phyloP scores from a whole-genome alignment of 495 filamentous ascomycete genomes.

The Hypomontagnella submonticulosa region DNA sequence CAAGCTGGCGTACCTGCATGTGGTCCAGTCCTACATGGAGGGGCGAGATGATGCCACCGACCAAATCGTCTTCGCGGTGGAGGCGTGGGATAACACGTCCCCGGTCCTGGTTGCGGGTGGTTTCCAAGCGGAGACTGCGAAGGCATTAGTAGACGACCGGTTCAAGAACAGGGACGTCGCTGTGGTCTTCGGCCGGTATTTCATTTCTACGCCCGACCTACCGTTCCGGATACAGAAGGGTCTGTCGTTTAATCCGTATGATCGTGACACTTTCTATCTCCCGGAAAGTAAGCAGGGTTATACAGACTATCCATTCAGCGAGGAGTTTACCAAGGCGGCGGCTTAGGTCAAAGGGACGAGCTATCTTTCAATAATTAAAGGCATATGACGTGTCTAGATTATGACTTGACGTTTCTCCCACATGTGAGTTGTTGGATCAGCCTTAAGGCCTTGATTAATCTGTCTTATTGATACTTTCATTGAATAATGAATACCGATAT shows the following conservation, averaged over 20 bases:
- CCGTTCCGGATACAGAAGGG: slow-evolving; percentile 66
- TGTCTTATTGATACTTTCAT: too few species aligned
- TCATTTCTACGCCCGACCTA: slow-evolving; percentile 75
- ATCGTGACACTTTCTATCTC: slow-evolving; percentile 68
- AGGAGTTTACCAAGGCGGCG: slow-evolving; percentile 36
- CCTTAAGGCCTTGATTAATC: too few species aligned
- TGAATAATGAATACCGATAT: too few species aligned
- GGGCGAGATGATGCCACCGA: slow-evolving; percentile 12
- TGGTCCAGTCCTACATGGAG: slow-evolving; percentile 62
- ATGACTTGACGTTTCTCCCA: too few species aligned
- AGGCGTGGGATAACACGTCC: slow-evolving; percentile 39
- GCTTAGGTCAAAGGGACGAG: slow-evolving; percentile 6
- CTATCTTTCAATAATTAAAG: too few species aligned
- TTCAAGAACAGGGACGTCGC: slow-evolving; percentile 62
- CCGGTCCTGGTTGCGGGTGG: slow-evolving; percentile 47
- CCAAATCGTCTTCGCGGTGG: slow-evolving; percentile 36
- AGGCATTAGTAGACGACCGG: slow-evolving; percentile 58
- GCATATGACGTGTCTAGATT: too few species aligned
- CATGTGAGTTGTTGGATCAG: too few species aligned
- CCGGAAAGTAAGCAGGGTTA: slow-evolving; percentile 63
- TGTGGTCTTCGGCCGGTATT: slow-evolving; percentile 67
- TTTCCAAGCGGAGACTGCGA: slow-evolving; percentile 45
- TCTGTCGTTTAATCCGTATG: slow-evolving; percentile 61
- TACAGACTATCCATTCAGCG: slow-evolving; percentile 65
- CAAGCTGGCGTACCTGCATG: slow-evolving; percentile 70